These are phyloP conservation scores for Triangularia verruculosa DNA, from an alignment of 2,329 filamentous ascomycete species.

Conservation along the genomic window DNA sequence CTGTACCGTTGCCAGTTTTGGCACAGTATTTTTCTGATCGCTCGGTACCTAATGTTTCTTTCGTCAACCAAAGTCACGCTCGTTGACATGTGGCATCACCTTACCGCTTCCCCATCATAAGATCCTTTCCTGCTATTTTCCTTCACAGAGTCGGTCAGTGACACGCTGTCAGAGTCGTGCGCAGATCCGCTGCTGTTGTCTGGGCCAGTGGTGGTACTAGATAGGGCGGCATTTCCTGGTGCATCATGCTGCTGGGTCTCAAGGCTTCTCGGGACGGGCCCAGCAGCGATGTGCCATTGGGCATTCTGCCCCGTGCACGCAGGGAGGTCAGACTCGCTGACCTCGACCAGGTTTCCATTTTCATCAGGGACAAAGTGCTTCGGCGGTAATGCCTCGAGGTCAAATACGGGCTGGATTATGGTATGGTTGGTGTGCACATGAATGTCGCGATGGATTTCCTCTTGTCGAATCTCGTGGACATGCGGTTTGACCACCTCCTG, in stretches of 20 bases:
- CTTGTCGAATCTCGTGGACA: constrained; percentile 31
- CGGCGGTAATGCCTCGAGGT: constrained; percentile 34
- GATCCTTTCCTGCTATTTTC: neutral
- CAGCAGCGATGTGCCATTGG: neutral
- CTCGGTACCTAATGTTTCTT: neutral
- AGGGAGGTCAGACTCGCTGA: constrained; percentile 21
- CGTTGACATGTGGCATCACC: no score
- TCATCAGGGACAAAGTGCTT: constrained; percentile 31
- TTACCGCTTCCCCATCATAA: neutral
- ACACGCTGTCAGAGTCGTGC: neutral
- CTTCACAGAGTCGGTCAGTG: neutral
- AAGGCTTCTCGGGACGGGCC: neutral
- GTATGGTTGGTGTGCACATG: constrained; percentile 36
- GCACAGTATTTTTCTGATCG: neutral
- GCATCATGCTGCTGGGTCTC: neutral
- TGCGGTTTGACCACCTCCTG: constrained; percentile 33
- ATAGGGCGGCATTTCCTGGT: no score
- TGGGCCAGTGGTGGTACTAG: neutral
- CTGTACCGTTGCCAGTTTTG: neutral
- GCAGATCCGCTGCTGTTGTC: neutral
- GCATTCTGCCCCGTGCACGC: neutral
- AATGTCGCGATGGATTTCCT: constrained; percentile 35
- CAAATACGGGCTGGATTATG: constrained; percentile 33
- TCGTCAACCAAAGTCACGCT: no score
- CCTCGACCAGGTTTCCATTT: constrained; percentile 22